Evolutionary conservation across 106 monocot genomes (phyloP), one percentile per base, ranked within the genome.

Genomic region (Dioscorea alata): DNA sequence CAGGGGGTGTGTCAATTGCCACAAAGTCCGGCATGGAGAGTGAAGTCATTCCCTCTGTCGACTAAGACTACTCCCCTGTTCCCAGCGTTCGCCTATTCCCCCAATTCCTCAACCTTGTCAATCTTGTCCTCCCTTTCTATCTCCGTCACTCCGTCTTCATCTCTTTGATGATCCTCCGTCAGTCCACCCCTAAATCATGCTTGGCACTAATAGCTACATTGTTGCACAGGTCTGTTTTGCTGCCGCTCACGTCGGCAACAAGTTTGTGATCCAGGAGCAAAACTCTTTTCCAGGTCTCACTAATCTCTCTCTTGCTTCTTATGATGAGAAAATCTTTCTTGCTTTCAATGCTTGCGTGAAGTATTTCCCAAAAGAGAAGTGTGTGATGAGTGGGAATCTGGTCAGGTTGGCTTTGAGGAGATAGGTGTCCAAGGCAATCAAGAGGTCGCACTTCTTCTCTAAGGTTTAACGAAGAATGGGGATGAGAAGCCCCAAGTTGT

Each of bases 251-350:
- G 50, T 72, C 16, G 74, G 85, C 19, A 64, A 83, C 23, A 75
- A 75, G 42, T 67, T 92, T 65, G 85, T 78, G 33, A 79, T 92
- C 68, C 88, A 92, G 79, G 92, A 92, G 61, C 88, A 92, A 76
- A 88, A 92, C 79, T 67, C 74, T n/a, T 67, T 33, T 53, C 88
- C 88, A 1, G 92, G 85, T 23, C 61, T 86, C 53, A 61, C 76
- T 32, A 88, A 83, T 67, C 71, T 83, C n/a, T 13, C 73, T 5
- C 32, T 85, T 14, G 78, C 83, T 0, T 71, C 71, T 4, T 79
- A 70, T 63, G 85, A 88, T 15, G 63, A 58, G 18, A 80, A 74
- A 65, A 61, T 92, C 19, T 92, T 92, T 70, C 78, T 92, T 1
- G 88, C 83, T 0, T 92, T 92, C 79, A 66, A 78, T 49, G 71